Conservation (phyloP, 2,329 filamentous ascomycete species). For the Zymoseptoria passerinii region DNA sequence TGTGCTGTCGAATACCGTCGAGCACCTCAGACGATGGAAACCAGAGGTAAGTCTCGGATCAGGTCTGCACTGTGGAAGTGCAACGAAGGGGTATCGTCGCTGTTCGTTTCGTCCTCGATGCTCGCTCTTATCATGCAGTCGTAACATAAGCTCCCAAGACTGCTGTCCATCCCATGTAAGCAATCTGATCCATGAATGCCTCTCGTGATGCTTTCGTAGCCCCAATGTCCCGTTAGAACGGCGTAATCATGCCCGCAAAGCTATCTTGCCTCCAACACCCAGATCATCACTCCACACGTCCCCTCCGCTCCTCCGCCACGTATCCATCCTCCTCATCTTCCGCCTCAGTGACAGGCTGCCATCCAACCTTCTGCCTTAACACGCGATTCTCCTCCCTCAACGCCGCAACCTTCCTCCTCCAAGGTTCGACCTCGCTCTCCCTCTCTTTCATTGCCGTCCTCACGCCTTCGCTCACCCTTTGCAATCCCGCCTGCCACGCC, state of each 20-base stretch:
- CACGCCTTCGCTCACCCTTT: slow-evolving; percentile 36
- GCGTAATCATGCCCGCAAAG: neutral
- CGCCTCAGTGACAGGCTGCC: slow-evolving; percentile 34
- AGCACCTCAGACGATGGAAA: neutral
- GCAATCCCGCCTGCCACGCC: slow-evolving; percentile 41
- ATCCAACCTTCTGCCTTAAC: slow-evolving; percentile 38
- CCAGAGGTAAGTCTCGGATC: too few relatives aligned
- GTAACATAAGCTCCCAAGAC: neutral
- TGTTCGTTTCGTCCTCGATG: neutral
- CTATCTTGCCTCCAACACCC: neutral
- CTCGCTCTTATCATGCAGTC: neutral
- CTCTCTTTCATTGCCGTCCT: slow-evolving; percentile 33
- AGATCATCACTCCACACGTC: neutral
- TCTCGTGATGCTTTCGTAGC: neutral
- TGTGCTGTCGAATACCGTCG: neutral
- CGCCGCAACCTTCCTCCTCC: slow-evolving; percentile 33
- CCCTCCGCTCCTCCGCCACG: slow-evolving; percentile 10
- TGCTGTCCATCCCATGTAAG: neutral
- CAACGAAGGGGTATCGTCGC: neutral
- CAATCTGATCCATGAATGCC: too few relatives aligned
- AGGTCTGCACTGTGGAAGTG: neutral
- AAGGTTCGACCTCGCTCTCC: slow-evolving; percentile 31
- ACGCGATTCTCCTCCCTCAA: slow-evolving; percentile 43
- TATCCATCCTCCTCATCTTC: slow-evolving; percentile 35
- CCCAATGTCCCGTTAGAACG: neutral